Evolutionary conservation across 1,284 basidiomycete genomes (phyloP).

Genomic region (Peniophora sp.): DNA sequence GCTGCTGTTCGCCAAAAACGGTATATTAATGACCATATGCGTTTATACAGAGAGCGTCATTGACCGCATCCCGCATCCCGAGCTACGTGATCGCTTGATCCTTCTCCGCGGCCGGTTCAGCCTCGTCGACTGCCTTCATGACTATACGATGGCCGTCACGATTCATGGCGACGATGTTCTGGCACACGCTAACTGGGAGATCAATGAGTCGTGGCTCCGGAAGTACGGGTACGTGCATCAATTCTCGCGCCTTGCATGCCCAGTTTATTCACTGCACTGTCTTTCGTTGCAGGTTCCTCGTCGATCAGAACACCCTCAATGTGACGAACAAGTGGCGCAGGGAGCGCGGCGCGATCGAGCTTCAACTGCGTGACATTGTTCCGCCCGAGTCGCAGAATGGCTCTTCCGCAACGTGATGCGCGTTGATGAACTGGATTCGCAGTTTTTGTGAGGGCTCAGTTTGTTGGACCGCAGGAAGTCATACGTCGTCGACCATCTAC

Average conservation of each 20-base stretch:
- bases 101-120: constrained; percentile 73
- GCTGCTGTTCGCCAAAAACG: neutral
- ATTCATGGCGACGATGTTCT: constrained; percentile 87
- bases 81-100: constrained; percentile 85
- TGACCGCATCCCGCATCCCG: constrained; percentile 81
- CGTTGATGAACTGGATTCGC: no score
- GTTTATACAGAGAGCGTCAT: constrained; percentile 68
- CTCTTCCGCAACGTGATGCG: no score
- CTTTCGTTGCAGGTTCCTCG: constrained; percentile 48
- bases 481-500: no score
- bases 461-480: no score
- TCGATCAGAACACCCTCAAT: constrained; percentile 55
- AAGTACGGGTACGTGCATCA: constrained; percentile 60
- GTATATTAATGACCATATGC: constrained; percentile 4
- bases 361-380: constrained; percentile 47
- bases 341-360: constrained; percentile 63
- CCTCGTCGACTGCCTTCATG: constrained; percentile 67
- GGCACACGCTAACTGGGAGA: constrained; percentile 83
- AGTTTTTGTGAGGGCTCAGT: no score
- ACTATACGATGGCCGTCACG: constrained; percentile 56
- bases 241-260: constrained; percentile 1
- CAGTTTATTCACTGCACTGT: neutral
- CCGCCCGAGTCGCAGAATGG: constrained; percentile 27
- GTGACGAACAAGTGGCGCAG: constrained; percentile 72
- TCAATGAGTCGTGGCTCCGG: constrained; percentile 74